These are phyloP conservation scores for Plasmodium vivax DNA, from an alignment of 169 alveolate genomes.

Conservation along the genomic window DNA sequence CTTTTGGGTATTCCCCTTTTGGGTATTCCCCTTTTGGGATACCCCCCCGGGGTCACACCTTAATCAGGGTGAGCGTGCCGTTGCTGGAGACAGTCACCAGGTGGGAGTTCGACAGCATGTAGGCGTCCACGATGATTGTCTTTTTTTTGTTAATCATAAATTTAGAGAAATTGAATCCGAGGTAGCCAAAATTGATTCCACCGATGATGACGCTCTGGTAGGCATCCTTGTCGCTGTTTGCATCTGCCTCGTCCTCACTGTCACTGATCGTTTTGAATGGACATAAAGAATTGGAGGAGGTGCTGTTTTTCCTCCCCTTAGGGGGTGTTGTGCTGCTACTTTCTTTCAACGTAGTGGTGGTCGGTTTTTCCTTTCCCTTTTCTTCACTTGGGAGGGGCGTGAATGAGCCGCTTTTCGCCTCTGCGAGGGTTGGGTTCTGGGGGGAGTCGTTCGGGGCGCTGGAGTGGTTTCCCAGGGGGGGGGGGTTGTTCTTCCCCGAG, in stretches of 20 bases:
- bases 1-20: background rate
- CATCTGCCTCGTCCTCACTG: slow-evolving; percentile 33
- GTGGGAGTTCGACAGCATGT: slow-evolving; percentile 28
- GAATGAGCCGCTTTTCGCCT: background rate
- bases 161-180: slow-evolving; percentile 50
- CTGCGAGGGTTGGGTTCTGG: background rate
- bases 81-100: slow-evolving; percentile 44
- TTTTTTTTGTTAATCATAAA: slow-evolving; percentile 61
- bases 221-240: slow-evolving; percentile 24
- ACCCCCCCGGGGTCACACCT: background rate
- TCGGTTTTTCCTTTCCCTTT: background rate
- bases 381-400: background rate
- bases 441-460: background rate
- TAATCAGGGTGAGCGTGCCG: slow-evolving; percentile 38
- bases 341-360: background rate
- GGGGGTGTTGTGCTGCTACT: background rate
- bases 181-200: slow-evolving; percentile 66
- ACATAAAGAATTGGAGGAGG: slow-evolving; percentile 12
- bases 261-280: slow-evolving; percentile 28
- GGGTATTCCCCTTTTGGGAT: too few species aligned
- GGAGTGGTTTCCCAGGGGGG: background rate
- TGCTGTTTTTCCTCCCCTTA: background rate
- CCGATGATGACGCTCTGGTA: slow-evolving; percentile 71
- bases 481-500: background rate
- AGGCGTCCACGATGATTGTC: slow-evolving; percentile 52